These are phyloP conservation scores for Monascus ruber DNA, from an alignment of 2,329 filamentous ascomycete genomes.

Conservation along the genomic window DNA sequence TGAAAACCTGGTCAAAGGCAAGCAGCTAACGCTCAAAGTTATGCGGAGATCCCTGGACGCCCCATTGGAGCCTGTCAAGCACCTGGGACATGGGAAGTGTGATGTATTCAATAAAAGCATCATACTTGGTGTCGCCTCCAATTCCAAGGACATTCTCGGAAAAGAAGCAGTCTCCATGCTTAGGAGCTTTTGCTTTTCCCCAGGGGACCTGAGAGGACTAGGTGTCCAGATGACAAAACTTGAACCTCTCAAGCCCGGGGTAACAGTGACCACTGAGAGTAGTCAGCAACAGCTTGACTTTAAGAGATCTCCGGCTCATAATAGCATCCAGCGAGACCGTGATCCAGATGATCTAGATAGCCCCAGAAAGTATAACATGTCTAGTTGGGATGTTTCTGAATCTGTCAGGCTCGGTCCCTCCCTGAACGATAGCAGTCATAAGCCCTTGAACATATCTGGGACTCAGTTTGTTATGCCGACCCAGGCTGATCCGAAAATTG, in stretches of 20 bases:
- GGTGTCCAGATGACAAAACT: conserved; percentile 91
- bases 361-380: conserved; percentile 24
- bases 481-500: conserved; percentile 67
- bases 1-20: conserved; percentile 76
- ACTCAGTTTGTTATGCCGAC: conserved; percentile 84
- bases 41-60: conserved; percentile 82
- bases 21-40: conserved; percentile 83
- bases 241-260: conserved; percentile 57
- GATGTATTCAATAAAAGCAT: conserved; percentile 87
- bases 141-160: conserved; percentile 57
- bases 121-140: conserved; percentile 72
- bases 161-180: conserved; percentile 80
- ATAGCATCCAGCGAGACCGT: conserved; percentile 8
- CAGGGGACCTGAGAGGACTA: conserved; percentile 84
- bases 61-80: conserved; percentile 81
- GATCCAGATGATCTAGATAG: conserved; percentile 42
- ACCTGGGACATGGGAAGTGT: conserved; percentile 89
- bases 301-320: conserved; percentile 32
- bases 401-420: conserved; percentile 18
- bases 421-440: conserved; percentile 35
- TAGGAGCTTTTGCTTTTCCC: conserved; percentile 68
- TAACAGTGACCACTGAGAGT: conserved; percentile 47
- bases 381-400: conserved; percentile 11
- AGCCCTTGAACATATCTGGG: conserved; percentile 64
- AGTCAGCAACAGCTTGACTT: conserved; percentile 75